Percentiles rank a stretch among this genome's conserved stretches.
phyloP scores from a whole-genome alignment of 495 filamentous ascomycete genomes.

The Talaromyces ruber region DNA sequence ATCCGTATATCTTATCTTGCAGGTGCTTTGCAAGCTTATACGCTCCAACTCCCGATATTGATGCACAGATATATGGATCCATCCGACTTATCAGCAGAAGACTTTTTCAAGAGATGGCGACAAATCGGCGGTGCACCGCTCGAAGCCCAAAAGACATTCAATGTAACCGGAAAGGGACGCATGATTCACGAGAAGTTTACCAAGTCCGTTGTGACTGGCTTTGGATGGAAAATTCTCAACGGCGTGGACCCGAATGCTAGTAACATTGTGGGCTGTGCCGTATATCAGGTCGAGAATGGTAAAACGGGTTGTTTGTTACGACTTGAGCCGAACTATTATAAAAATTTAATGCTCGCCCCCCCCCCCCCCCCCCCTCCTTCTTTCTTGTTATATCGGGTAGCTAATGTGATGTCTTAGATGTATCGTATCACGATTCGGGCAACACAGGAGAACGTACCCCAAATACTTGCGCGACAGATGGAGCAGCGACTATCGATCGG shows the following conservation, averaged over 20 bases:
- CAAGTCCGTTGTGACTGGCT: constrained; percentile 60
- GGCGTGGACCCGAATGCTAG: constrained; percentile 82
- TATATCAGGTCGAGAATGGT: constrained; percentile 74
- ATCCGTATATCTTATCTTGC: constrained; percentile 92
- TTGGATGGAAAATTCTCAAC: constrained; percentile 79
- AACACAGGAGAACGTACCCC: constrained; percentile 82
- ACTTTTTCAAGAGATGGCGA: constrained; percentile 98
- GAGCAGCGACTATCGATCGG: constrained; percentile 66
- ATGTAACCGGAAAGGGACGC: constrained; percentile 41
- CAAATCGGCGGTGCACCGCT: constrained; percentile 87
- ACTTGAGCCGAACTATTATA: constrained; percentile 89
- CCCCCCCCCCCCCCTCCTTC: neutral
- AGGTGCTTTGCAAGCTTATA: constrained; percentile 86
- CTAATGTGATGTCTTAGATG: constrained; percentile 52
- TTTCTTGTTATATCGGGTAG: neutral
- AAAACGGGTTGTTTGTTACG: constrained; percentile 93
- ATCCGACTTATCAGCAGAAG: constrained; percentile 71
- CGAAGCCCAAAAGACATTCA: constrained; percentile 82
- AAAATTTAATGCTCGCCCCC: constrained; percentile 62
- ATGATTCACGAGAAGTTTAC: constrained; percentile 49
- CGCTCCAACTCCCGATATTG: constrained; percentile 79
- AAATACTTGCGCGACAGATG: constrained; percentile 74
- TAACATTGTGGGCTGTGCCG: constrained; percentile 91
- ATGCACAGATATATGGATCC: constrained; percentile 96
- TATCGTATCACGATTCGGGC: constrained; percentile 89